These are phyloP conservation scores for Hirsutella rhossiliensis DNA, from an alignment of 2,329 filamentous ascomycete genomes.

Conservation along the genomic window DNA sequence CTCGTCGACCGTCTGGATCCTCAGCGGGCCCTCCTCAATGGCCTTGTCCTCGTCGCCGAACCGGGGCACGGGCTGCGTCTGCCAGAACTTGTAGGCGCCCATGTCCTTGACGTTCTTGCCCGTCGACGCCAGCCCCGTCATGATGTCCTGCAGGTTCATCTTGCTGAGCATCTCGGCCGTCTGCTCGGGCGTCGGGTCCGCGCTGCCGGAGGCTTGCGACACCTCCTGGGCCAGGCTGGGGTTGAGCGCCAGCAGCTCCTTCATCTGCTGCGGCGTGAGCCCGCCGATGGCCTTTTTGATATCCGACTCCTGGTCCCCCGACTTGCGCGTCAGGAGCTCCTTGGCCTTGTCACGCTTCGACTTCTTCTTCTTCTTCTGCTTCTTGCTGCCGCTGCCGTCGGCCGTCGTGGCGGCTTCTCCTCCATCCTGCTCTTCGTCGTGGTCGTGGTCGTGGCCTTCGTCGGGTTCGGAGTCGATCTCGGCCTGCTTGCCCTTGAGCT, in stretches of 20 bases:
- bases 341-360: conserved; percentile 52
- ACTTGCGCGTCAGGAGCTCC: conserved; percentile 26
- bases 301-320: conserved; percentile 23
- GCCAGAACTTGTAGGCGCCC: conserved; percentile 97
- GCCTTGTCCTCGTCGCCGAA: conserved; percentile 51
- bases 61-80: conserved; percentile 86
- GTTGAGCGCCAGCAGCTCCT: conserved; percentile 59
- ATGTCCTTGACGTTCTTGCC: conserved; percentile 93
- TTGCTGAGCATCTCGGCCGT: conserved; percentile 44
- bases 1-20: conserved; percentile 63
- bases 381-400: conserved; percentile 22
- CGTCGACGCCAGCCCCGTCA: conserved; percentile 62
- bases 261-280: conserved; percentile 43
- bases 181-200: conserved; percentile 25
- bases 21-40: conserved; percentile 72
- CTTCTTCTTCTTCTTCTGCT: conserved; percentile 53
- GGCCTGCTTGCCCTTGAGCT: conserved; percentile 31
- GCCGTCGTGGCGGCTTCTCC: conserved; percentile 28
- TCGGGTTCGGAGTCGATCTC: conserved; percentile 35
- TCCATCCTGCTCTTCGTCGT: conserved; percentile 37
- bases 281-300: conserved; percentile 39
- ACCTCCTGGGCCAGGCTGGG: conserved; percentile 56
- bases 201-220: conserved; percentile 20
- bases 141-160: conserved; percentile 57
- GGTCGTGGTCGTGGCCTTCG: conserved; percentile 36